Base-by-base conservation (phyloP, 371 early-diverging fungal species). In the Mortierella sp. region DNA sequence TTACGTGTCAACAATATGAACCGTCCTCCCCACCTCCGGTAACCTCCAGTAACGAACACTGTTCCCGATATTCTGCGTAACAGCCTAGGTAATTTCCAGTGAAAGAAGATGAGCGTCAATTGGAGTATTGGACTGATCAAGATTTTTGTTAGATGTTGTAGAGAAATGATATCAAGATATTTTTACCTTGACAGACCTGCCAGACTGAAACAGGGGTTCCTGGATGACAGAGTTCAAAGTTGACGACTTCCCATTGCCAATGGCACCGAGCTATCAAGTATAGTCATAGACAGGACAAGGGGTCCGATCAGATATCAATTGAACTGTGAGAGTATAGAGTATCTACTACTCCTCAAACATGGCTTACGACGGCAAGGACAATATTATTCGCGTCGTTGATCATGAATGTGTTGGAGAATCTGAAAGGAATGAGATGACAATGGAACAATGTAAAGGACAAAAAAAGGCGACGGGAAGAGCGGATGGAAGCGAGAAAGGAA, bases 1-100 rank as follows among this genome's bases (percentile, higher is more conserved):
- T 64, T 76, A 70, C 78, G 78, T 79, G 46, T 79, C 79, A 43
- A 79, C 75, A 49, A 79, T 79, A 47, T 79, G 79, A 17, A 79
- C 79, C 23, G 61, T 70, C n/a, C 75, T 54, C 23, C 55, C 64
- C 21, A 79, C 79, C 37, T 72, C 72, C 7, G 79, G 79, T 26
- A 79, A 26, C 49, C 50, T 72, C 79, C 79, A 79, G 9, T 57
- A 64, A 26, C 72, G 67, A 24, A 72, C 72, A 24, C 69, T 64
- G 39, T 69, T 68, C 14, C 69, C 72, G 39, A 79, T 79, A 14
- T 61, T 60, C 24, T 71, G 66, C 49, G 78, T 78, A 11, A 78
- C 78, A 41, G 78, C 50, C 78, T 78, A 58, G 24, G 24, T 26
- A 2, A 47, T 19, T 24, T 21, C 9, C 24, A 47, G 23, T 4